Evolutionary conservation across 495 filamentous ascomycete species (phyloP), one percentile per base, ranked within the genome.

Genomic region (Apiosordaria backusii): DNA sequence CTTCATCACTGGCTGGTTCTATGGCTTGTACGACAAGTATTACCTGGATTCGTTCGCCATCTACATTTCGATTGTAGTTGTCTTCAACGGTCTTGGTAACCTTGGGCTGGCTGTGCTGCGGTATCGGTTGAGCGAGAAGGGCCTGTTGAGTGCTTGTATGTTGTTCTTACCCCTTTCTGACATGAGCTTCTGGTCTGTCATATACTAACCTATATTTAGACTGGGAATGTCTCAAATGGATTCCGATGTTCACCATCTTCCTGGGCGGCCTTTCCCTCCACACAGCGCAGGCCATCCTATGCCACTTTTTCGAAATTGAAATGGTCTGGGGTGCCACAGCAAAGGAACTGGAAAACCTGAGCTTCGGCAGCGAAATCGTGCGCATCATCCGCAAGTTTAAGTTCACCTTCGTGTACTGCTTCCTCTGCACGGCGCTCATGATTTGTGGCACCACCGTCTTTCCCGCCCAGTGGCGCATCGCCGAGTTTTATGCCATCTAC

Each of bases 21-120:
- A 86, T 72, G 88, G 86, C 6, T 84, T 87, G 68, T 75, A 91
- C 61, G 89, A 92, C 75, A 87, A 91, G 74, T 90, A 89, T 78
- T 92, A 92, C 71, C 80, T 92, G 71, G 85, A 87, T 71, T 89
- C 86, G 25, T 92, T 90, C 62, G 90, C 87, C 83, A 88, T 90
- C 78, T 87, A 85, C 60, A 88, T 90, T 72, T 84, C 88, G 67
- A 83, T 89, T 65, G 86, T 61, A 5, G 59, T 61, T 18, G 59
- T 90, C 53, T 90, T 90, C 77, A 90, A 89, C 73, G 86, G 87
- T 29, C 82, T 90, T 45, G 87, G 86, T 52, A 88, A 88, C 64
- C 71, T 89, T 24, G 85, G 86, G 0, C 78, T 88, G 16, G 88
- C 88, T 35, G 79, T 89, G 65, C 85, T 90, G 82, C 82, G 88